Base-by-base conservation (phyloP, 768 basidiomycete species). In the Phaeotremella fagi region DNA sequence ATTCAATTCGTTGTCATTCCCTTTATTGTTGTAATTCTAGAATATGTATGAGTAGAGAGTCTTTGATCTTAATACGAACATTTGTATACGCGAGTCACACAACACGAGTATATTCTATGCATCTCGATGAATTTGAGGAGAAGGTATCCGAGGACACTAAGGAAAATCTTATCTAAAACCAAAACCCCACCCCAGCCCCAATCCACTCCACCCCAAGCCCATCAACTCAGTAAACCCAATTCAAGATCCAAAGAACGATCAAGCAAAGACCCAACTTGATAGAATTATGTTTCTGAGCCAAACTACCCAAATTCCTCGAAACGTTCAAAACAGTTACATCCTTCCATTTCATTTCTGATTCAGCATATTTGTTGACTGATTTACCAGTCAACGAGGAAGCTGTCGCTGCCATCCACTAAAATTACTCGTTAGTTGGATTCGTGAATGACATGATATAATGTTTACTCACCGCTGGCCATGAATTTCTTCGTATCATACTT, bases 181-280 rank as follows among this genome's bases (percentile, higher is more conserved):
- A 35, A 35, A 35, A 35, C 33, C 33, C n/a, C 9, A 35, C 9
- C 9, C 33, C 33, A 35, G 33, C 33, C n/a, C 33, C 33, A 9
- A 35, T 35, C 22, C 38, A 12, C 20, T 22, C 38, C 38, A 12
- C 12, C 38, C 7, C 49, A 20, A 37, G 22, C 2, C 16, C 14
- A 41, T 36, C 36, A 20, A 37, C 29, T 43, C 54, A 74, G 42
- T 74, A 87, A 9, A 86, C 64, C 42, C 82, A 62, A 65, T 88
- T 89, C 43, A 82, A 63, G 28, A 80, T 50, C 87, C 86, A 88
- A 77, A 88, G 79, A 1, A 78, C 66, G 15, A 76, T 66, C 11
- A 79, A 49, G 23, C 77, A 77, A 29, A 80, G 60, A 7, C 72
- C 70, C 20, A 81, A 57, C 52, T 77, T 81, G 15, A 78, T 73